Evolutionary conservation across 2,329 filamentous ascomycete species (phyloP).

Genomic region (Diplodia seriata): DNA sequence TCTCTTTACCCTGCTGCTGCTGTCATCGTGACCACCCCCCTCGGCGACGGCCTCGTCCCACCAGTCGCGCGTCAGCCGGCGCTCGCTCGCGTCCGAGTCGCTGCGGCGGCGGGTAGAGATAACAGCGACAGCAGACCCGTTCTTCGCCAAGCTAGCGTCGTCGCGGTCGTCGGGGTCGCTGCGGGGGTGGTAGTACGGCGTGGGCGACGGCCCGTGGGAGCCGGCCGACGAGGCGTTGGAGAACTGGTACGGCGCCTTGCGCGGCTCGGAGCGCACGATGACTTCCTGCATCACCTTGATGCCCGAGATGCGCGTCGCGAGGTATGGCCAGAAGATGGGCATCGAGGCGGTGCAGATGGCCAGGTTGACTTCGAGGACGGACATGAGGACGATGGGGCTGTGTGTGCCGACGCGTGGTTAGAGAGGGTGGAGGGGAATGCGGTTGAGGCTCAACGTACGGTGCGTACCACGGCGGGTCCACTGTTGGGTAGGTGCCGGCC

Average conservation of each 20-base stretch:
- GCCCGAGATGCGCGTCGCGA: constrained; percentile 8
- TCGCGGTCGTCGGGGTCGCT: background rate
- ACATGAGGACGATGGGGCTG: constrained; percentile 35
- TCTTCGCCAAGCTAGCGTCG: constrained; percentile 3
- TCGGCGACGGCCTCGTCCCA: background rate
- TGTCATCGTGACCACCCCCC: too few relatives aligned
- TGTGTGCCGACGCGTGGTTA: background rate
- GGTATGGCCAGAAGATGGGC: constrained; percentile 38
- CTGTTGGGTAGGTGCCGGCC: constrained; percentile 27
- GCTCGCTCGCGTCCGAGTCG: constrained; percentile 12
- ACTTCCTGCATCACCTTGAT: constrained; percentile 31
- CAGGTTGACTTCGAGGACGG: constrained; percentile 36
- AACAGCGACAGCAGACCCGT: background rate
- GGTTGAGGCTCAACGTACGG: background rate
- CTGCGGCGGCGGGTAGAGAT: background rate
- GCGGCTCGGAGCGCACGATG: constrained; percentile 30
- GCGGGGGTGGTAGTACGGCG: background rate
- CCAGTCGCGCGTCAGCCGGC: background rate
- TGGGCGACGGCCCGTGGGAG: background rate
- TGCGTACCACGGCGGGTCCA: constrained; percentile 32
- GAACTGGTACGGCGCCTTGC: constrained; percentile 1
- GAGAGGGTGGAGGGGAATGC: too few relatives aligned
- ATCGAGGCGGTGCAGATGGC: constrained; percentile 36
- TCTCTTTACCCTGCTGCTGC: too few relatives aligned
- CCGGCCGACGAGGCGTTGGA: background rate